phyloP scores from a whole-genome alignment of 768 basidiomycete genomes.

The Mycena galericulata region DNA sequence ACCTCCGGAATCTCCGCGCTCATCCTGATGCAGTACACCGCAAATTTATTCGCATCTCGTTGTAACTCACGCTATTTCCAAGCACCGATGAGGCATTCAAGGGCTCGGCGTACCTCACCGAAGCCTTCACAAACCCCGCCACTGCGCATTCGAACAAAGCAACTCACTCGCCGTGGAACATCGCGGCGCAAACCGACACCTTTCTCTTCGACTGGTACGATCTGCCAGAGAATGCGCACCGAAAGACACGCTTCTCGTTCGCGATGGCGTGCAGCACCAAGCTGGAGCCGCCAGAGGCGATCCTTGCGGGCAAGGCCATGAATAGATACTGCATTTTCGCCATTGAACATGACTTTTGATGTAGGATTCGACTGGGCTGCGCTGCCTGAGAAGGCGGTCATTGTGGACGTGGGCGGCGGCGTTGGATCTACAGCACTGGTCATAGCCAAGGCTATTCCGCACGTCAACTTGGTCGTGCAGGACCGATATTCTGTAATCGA shows the following conservation, averaged over 20 bases:
- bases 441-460: conserved; percentile 21
- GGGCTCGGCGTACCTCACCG: conserved; percentile 27
- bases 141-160: conserved; percentile 13
- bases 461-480: conserved; percentile 28
- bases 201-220: conserved; percentile 35
- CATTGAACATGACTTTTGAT: background rate
- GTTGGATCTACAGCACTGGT: conserved; percentile 23
- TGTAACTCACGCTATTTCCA: background rate
- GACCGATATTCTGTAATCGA: conserved; percentile 27
- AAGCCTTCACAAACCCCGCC: conserved; percentile 18
- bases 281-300: conserved; percentile 25
- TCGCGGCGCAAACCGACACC: conserved; percentile 26
- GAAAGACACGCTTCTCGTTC: conserved; percentile 24
- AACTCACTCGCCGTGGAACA: conserved; percentile 33
- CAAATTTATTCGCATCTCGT: background rate
- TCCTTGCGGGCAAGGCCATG: conserved; percentile 12
- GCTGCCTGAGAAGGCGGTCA: conserved; percentile 17
- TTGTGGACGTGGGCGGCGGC: conserved; percentile 34
- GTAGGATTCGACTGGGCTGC: conserved; percentile 30
- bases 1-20: conserved; percentile 23
- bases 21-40: conserved; percentile 18
- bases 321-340: background rate
- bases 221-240: conserved; percentile 21
- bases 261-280: conserved; percentile 25
- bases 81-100: conserved; percentile 34